phyloP scores from a whole-genome alignment of 805 yeast species.

The Cyberlindnera maclurae region DNA sequence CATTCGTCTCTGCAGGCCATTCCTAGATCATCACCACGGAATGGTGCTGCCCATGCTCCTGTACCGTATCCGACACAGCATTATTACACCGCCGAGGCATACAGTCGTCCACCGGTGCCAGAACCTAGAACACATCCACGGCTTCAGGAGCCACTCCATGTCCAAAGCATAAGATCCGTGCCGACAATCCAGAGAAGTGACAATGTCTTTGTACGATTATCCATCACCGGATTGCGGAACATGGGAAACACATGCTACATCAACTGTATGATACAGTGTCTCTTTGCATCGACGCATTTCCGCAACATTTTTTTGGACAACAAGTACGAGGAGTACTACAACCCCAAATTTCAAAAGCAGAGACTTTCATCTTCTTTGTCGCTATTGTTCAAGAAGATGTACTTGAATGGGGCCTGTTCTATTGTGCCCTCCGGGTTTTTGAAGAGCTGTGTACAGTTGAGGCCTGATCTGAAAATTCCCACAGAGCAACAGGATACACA shows the following conservation, averaged over 20 bases:
- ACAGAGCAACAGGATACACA: constrained; percentile 78
- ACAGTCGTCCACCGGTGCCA: constrained; percentile 4
- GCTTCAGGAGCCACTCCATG: constrained; percentile 4
- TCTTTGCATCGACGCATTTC: constrained; percentile 48
- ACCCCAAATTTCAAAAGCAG: constrained; percentile 23
- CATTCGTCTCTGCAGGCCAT: no score
- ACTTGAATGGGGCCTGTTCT: constrained; percentile 48
- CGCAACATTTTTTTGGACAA: constrained; percentile 41
- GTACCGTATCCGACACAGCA: constrained; percentile 8
- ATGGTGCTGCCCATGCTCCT: neutral
- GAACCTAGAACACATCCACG: constrained; percentile 1
- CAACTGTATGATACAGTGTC: constrained; percentile 64
- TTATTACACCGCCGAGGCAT: neutral
- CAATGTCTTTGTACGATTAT: constrained; percentile 33
- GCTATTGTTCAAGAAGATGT: constrained; percentile 50
- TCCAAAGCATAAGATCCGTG: constrained; percentile 18
- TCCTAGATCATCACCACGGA: no score
- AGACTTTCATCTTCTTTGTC: constrained; percentile 41
- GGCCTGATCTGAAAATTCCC: constrained; percentile 66
- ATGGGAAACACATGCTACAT: constrained; percentile 73
- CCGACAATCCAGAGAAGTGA: constrained; percentile 33
- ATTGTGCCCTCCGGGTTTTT: constrained; percentile 63
- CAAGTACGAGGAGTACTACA: constrained; percentile 37
- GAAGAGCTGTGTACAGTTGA: constrained; percentile 39
- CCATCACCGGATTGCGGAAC: constrained; percentile 58